Conservation (phyloP, 164 flowering plant genomes). For the Saururus chinensis region DNA sequence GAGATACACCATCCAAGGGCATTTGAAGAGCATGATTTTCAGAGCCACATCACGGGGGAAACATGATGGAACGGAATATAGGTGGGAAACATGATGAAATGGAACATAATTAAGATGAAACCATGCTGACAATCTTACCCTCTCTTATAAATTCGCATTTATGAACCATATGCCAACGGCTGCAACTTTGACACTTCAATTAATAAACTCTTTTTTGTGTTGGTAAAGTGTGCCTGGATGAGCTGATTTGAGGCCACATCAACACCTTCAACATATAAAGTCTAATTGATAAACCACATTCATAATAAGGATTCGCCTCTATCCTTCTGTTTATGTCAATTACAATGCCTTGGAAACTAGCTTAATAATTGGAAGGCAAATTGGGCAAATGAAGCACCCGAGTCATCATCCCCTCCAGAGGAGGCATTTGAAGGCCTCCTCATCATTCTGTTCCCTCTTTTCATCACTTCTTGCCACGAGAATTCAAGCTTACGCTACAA, state of each 20-base stretch:
- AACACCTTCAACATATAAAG: no score
- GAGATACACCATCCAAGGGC: background rate
- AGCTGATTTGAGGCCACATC: background rate
- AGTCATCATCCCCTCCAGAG: background rate
- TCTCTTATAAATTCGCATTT: background rate
- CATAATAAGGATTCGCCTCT: no score
- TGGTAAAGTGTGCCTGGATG: no score
- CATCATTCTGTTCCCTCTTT: conserved; percentile 10
- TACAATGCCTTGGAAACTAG: background rate
- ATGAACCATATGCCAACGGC: background rate
- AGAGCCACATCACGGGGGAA: conserved; percentile 2
- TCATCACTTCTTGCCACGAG: conserved; percentile 8
- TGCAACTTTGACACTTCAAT: background rate
- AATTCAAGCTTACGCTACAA: conserved; percentile 39
- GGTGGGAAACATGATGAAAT: background rate
- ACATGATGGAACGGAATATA: background rate
- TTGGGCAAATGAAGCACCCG: background rate
- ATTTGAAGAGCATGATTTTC: background rate
- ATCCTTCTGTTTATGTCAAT: no score
- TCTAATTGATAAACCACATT: no score
- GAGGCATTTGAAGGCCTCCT: background rate
- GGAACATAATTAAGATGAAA: background rate
- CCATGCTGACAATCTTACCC: background rate
- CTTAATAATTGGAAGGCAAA: background rate
- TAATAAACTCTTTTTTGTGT: no score